Base-by-base conservation (phyloP, 176 grass and related monocot species). In the Oryza rufipogon region DNA sequence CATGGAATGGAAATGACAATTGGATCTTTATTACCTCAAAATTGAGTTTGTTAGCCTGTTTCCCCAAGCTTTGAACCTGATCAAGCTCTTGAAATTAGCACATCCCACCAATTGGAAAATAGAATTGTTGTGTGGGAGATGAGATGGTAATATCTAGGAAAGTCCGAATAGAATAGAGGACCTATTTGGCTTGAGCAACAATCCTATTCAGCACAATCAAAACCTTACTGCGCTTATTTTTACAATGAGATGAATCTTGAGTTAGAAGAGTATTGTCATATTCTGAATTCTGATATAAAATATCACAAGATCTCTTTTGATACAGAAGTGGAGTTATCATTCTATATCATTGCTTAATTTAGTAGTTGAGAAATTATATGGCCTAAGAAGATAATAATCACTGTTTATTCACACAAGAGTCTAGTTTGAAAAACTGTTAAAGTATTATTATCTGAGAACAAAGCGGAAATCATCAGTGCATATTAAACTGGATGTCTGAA, bases 321-420 rank as follows among this genome's bases (percentile, higher is more conserved):
- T 15, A 19, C 44, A 73, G 34, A 36, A 66, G 41, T 52, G n/a
- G 42, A 73, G 11, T 51, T 42, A 52, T 20, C 15, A 66, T 74
- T 80, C 58, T 64, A 86, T 74, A 70, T n/a, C 14, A 47, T 30
- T 74, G 11, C 2, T 73, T 56, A 15, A 80, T 80, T 73, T 74
- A 44, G 14, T 30, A 22, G 52, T 30, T 67, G 41, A 67, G 15
- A 79, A 86, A 32, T 73, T 41, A 12, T 56, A 25, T 11, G 5
- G 66, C 9, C 33, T 76, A 2, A 76, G 73, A 68, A 23, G 32
- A 84, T 58, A 69, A 38, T 14, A 26, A 44, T 58, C 4, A 3
- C 8, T 42, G 68, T 38, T 56, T 60, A 14, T 68, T 69, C 20
- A 25, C 0, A 16, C 23, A 23, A 39, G 46, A 72, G 28, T 86